phyloP scores from a whole-genome alignment of 176 grass and related monocot species.

The Musa schizocarpa region DNA sequence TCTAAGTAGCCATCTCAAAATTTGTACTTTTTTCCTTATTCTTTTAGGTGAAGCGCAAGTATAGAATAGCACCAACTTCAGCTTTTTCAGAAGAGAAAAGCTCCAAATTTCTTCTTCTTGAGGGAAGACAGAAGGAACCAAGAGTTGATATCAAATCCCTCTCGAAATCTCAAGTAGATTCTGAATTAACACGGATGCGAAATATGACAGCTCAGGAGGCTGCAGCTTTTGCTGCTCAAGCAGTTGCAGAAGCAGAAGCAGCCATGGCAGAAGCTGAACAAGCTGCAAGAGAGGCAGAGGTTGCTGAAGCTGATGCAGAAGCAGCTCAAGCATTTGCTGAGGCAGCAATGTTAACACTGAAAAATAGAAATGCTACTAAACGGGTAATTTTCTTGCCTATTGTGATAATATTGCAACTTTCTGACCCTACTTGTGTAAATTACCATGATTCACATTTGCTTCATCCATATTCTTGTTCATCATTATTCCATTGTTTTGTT shows the following conservation, averaged over 20 bases:
- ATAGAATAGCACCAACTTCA: conserved; percentile 56
- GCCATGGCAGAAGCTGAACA: conserved; percentile 63
- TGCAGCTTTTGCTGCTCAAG: conserved; percentile 67
- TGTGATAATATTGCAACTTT: not conserved
- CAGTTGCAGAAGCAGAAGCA: conserved; percentile 80
- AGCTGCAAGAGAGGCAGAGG: conserved; percentile 68
- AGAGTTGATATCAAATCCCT: conserved; percentile 34
- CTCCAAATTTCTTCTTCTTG: conserved; percentile 24
- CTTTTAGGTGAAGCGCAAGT: conserved; percentile 65
- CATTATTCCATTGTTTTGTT: no score
- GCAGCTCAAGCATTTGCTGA: conserved; percentile 59
- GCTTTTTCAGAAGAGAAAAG: conserved; percentile 30
- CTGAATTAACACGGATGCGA: conserved; percentile 47
- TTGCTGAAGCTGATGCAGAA: conserved; percentile 60
- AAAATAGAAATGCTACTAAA: conserved; percentile 46
- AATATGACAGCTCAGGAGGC: conserved; percentile 58
- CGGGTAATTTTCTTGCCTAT: conserved; percentile 26
- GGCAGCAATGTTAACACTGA: conserved; percentile 38
- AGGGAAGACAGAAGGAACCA: conserved; percentile 21
- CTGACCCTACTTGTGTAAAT: no score
- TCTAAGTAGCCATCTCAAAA: not conserved
- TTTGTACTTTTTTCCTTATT: conserved; percentile 10
- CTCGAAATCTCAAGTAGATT: conserved; percentile 40
- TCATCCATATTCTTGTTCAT: no score
- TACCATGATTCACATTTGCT: no score